Percentiles rank a stretch among this genome's conserved stretches.
Evolutionary conservation across 352 stramenopile genomes (phyloP).

Genomic region (Peronospora destructor): DNA sequence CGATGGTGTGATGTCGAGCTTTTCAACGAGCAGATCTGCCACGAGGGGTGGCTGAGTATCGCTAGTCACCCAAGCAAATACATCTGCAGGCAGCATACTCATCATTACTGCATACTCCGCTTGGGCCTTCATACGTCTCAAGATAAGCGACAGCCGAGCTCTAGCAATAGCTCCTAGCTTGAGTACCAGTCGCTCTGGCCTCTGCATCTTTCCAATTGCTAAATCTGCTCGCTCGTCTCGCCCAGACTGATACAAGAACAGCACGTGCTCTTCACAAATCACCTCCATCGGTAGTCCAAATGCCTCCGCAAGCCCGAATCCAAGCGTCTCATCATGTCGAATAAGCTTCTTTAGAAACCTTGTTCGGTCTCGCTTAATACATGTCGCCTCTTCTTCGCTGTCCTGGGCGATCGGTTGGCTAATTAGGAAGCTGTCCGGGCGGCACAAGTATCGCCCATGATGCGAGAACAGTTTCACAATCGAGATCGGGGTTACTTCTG

Average conservation of each 20-base stretch:
- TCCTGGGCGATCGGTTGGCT: slow-evolving; percentile 4
- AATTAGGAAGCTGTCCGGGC: slow-evolving; percentile 47
- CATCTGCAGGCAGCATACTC: slow-evolving; percentile 72
- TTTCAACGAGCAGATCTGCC: slow-evolving; percentile 52
- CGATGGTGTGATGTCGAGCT: slow-evolving; percentile 60
- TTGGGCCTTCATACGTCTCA: slow-evolving; percentile 71
- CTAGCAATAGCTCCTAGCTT: slow-evolving; percentile 62
- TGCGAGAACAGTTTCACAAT: slow-evolving; percentile 57
- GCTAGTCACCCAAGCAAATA: slow-evolving; percentile 67
- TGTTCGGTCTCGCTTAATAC: slow-evolving; percentile 43
- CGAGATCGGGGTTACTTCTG: slow-evolving; percentile 57
- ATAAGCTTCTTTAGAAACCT: slow-evolving; percentile 69
- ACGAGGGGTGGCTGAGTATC: slow-evolving; percentile 46
- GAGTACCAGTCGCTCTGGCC: slow-evolving; percentile 48
- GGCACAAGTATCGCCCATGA: slow-evolving; percentile 46
- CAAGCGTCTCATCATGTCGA: slow-evolving; percentile 52
- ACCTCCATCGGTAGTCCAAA: slow-evolving; percentile 65
- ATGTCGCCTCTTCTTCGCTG: slow-evolving; percentile 20
- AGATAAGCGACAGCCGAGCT: slow-evolving; percentile 60
- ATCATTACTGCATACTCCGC: slow-evolving; percentile 73
- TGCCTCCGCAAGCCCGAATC: slow-evolving; percentile 61
- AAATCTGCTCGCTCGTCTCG: slow-evolving; percentile 62
- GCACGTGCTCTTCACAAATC: slow-evolving; percentile 71
- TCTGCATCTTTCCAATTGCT: slow-evolving; percentile 67
- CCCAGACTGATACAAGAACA: slow-evolving; percentile 76